These are phyloP conservation scores for Oxytropis ochrocephala DNA, from an alignment of 306 rosid genomes.

Conservation along the genomic window DNA sequence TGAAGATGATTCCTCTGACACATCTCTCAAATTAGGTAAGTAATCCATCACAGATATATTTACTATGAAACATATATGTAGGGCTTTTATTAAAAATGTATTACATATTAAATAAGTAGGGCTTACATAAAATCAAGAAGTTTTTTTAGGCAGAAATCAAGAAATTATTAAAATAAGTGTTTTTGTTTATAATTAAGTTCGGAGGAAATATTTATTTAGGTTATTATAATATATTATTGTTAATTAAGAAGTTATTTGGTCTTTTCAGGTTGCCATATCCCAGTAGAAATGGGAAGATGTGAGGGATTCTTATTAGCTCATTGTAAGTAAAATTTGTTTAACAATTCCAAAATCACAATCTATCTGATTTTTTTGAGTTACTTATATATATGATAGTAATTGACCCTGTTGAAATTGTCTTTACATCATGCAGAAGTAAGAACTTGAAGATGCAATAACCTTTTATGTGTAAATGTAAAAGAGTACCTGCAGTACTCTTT, in stretches of 20 bases:
- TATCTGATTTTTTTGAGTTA: not conserved
- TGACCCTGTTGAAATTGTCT: not conserved
- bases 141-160: too few species aligned
- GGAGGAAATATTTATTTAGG: too few species aligned
- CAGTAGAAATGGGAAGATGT: not conserved
- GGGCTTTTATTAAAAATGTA: too few species aligned
- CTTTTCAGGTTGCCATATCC: slow-evolving; percentile 26
- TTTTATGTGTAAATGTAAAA: not conserved
- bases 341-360: not conserved
- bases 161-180: too few species aligned
- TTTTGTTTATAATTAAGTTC: too few species aligned
- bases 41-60: too few species aligned
- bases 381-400: not conserved
- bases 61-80: too few species aligned
- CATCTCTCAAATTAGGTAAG: slow-evolving; percentile 32
- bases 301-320: not conserved
- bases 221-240: not conserved
- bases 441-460: not conserved
- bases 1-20: slow-evolving; percentile 30
- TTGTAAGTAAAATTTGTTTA: not conserved
- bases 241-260: not conserved
- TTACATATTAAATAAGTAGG: too few species aligned
- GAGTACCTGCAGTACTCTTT: not conserved
- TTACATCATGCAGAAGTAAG: not conserved
- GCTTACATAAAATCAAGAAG: too few species aligned